phyloP scores from a whole-genome alignment of 805 yeast species.

The Wilhelminamyces savonicus region DNA sequence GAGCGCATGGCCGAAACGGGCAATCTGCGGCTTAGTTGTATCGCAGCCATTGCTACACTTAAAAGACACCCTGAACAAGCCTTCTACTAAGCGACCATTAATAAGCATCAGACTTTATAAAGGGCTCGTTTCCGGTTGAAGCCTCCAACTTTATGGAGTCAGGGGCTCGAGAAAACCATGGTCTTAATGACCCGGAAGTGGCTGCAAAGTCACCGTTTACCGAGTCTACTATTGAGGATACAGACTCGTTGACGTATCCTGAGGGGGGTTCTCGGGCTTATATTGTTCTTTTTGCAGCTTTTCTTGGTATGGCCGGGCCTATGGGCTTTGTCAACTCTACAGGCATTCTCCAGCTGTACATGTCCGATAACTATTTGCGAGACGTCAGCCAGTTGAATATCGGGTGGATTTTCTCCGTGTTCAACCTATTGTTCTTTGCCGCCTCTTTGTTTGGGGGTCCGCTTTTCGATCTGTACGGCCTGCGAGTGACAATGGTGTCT shows the following conservation, averaged over 20 bases:
- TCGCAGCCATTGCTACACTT: too few species aligned
- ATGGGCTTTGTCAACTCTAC: background rate
- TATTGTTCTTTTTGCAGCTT: background rate
- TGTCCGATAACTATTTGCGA: background rate
- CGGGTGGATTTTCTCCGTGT: background rate
- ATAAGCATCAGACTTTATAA: too few species aligned
- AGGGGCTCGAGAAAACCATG: background rate
- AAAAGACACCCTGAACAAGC: too few species aligned
- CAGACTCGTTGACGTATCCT: background rate
- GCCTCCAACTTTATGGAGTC: background rate
- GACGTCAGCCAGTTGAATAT: background rate
- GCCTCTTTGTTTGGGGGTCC: background rate
- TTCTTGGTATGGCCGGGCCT: background rate
- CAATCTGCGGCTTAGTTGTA: too few species aligned
- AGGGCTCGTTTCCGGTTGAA: background rate
- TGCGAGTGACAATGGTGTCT: background rate
- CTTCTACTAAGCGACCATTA: background rate
- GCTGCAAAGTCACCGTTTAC: background rate
- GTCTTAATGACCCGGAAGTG: background rate
- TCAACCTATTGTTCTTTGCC: background rate
- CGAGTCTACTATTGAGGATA: background rate
- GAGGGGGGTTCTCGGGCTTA: background rate
- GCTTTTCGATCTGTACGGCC: background rate
- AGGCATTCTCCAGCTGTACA: background rate
- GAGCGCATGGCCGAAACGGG: too few species aligned